These are phyloP conservation scores for Aspergillus ochraceoroseus DNA, from an alignment of 2,329 filamentous ascomycete genomes.

Conservation along the genomic window DNA sequence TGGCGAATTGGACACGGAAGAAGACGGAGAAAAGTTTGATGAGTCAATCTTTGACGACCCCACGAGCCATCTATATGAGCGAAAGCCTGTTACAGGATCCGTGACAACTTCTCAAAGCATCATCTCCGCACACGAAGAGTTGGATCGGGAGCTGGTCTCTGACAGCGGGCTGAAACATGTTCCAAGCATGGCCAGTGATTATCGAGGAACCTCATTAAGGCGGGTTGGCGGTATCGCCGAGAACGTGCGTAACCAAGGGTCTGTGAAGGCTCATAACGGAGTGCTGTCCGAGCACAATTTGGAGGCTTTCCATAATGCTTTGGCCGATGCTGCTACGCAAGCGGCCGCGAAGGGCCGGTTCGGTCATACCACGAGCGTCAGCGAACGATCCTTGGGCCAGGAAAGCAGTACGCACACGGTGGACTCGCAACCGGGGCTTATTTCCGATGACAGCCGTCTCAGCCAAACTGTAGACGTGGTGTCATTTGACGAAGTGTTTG, in stretches of 20 bases:
- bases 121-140: slow-evolving; percentile 15
- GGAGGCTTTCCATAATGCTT: slow-evolving; percentile 73
- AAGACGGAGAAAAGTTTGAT: slow-evolving; percentile 39
- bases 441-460: slow-evolving; percentile 49
- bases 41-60: slow-evolving; percentile 49
- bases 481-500: slow-evolving; percentile 39
- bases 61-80: slow-evolving; percentile 41
- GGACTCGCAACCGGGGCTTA: slow-evolving; percentile 43
- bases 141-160: slow-evolving; percentile 6
- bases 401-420: slow-evolving; percentile 36
- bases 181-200: slow-evolving; percentile 36
- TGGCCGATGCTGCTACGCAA: slow-evolving; percentile 74
- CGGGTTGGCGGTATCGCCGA: slow-evolving; percentile 27
- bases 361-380: slow-evolving; percentile 53
- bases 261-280: slow-evolving; percentile 30
- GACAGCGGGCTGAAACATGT: slow-evolving; percentile 30
- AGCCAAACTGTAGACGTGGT: slow-evolving; percentile 44
- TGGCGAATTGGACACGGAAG: slow-evolving; percentile 36
- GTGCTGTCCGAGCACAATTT: slow-evolving; percentile 54
- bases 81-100: slow-evolving; percentile 27
- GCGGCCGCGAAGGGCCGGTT: slow-evolving; percentile 74
- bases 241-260: slow-evolving; percentile 33
- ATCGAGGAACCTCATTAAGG: slow-evolving; percentile 18
- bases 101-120: slow-evolving; percentile 6
- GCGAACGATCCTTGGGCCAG: slow-evolving; percentile 37